Base-by-base conservation (phyloP, 2,329 filamentous ascomycete species). In the Sarocladiaceae sp. region DNA sequence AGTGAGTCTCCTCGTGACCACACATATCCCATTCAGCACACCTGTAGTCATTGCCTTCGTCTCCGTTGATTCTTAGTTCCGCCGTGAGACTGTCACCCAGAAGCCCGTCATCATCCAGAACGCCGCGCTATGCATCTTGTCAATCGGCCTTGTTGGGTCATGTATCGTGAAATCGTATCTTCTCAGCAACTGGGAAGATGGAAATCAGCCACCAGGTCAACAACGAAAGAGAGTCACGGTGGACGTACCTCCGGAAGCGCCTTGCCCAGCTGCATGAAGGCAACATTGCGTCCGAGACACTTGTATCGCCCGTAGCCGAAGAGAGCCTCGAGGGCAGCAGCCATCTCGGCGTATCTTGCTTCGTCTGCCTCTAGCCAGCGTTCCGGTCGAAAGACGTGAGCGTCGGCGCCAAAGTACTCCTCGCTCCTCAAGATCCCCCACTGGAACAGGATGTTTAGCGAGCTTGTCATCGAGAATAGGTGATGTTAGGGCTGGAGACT, bases 231-330 rank as follows among this genome's bases (percentile, higher is more conserved):
- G 26, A 29, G 13, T 29, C 7, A 7, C 13, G 7, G 6, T 6
- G 7, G 15, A 39, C 34, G 23, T 57, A 73, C 70, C 65, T 73
- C 68, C 11, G 70, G 65, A 35, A 72, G 53, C 3, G 64, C 58
- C 49, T 76, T 76, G 48, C 70, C 63, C 37, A 74, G 50, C 53
- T 73, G 70, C 60, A 74, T 69, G 41, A 68, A 51, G 1, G 70
- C 70, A 45, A 75, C 69, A 1, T 63, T 56, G 51, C 66, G 69
- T 0, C 73, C 73, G 1, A 74, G 50, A 44, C 72, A 74, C 27
- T 58, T 56, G 29, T 63, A 70, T 24, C 62, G 63, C 1, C 72
- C 70, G n/a, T 64, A 58, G 1, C 69, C 69, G 47, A 74, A 75
- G 11, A 69, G 56, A 2, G 66, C 58, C 26, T 73, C 70, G 15